Evolutionary conservation across 2,329 filamentous ascomycete genomes (phyloP).

Genomic region (Seiridium unicorne): DNA sequence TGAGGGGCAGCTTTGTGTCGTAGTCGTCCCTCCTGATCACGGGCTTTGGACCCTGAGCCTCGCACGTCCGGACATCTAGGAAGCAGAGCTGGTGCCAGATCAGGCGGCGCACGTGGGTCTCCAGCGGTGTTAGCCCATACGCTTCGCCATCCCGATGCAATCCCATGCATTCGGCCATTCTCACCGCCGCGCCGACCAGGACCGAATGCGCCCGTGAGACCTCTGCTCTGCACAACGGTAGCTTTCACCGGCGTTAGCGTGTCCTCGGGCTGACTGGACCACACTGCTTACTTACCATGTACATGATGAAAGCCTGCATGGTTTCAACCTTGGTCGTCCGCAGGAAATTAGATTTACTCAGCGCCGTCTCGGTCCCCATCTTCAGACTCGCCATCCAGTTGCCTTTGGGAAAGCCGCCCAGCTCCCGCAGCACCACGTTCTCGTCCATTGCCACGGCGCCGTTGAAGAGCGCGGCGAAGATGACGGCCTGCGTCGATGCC

Average conservation of each 20-base stretch:
- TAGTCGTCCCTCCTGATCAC: slow-evolving; percentile 73
- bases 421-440: slow-evolving; percentile 45
- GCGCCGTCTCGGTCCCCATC: slow-evolving; percentile 63
- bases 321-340: slow-evolving; percentile 70
- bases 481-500: slow-evolving; percentile 63
- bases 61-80: slow-evolving; percentile 71
- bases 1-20: slow-evolving; percentile 70
- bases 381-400: slow-evolving; percentile 62
- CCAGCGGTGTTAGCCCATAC: slow-evolving; percentile 64
- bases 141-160: slow-evolving; percentile 68
- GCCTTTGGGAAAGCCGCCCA: slow-evolving; percentile 52
- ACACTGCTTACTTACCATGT: slow-evolving; percentile 53
- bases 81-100: slow-evolving; percentile 80
- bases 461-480: slow-evolving; percentile 69
- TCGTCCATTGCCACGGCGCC: slow-evolving; percentile 66
- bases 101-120: slow-evolving; percentile 69
- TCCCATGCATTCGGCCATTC: slow-evolving; percentile 76
- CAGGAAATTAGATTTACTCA: slow-evolving; percentile 69
- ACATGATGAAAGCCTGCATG: slow-evolving; percentile 75
- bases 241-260: slow-evolving; percentile 36
- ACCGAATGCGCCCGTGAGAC: slow-evolving; percentile 73
- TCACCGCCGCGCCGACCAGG: slow-evolving; percentile 67
- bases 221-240: slow-evolving; percentile 70
- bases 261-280: not conserved
- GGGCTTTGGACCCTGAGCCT: slow-evolving; percentile 70